Evolutionary conservation across 768 basidiomycete genomes (phyloP), one percentile per base, ranked within the genome.

Genomic region (Candolleomyces eurysporus): DNA sequence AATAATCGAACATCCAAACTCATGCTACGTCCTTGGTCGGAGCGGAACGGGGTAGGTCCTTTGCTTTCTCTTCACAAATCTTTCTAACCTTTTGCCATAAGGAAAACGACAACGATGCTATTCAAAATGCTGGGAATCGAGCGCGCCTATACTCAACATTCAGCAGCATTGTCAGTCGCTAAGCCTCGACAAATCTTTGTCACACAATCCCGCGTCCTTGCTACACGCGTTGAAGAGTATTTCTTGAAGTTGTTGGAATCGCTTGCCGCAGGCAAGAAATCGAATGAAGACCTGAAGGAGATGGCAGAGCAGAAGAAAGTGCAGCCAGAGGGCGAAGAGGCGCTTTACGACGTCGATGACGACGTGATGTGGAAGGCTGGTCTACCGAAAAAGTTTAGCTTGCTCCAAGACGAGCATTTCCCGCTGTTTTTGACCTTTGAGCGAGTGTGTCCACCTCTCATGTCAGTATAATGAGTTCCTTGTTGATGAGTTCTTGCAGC

Each of bases 61-160:
- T 6, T 3, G 39, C 46, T 50, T 31, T 39, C 11, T 8, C 13
- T 21, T n/a, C 14, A 36, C 30, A 11, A 16, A 52, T 14, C 16
- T 30, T 31, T 6, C 3, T 45, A 4, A 26, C 11, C 19, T 22
- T 22, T 19, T 36, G n/a, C n/a, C n/a, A 39, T 58, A 65, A 89
- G 88, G 2, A 90, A 89, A 77, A 90, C 87, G 0, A 90, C 88
- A 0, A 86, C 88, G 0, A 89, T 90, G 79, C 73, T 90, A 65
- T n/a, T n/a, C n/a, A n/a, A n/a, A n/a, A n/a, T n/a, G n/a, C n/a
- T n/a, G n/a, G n/a, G n/a, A n/a, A n/a, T n/a, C n/a, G n/a, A n/a
- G n/a, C n/a, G n/a, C n/a, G n/a, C n/a, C n/a, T n/a, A n/a, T n/a
- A n/a, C n/a, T n/a, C n/a, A n/a, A n/a, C n/a, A n/a, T n/a, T n/a